Conservation (phyloP, 164 flowering plant genomes). For the Chloranthus sessilifolius region DNA sequence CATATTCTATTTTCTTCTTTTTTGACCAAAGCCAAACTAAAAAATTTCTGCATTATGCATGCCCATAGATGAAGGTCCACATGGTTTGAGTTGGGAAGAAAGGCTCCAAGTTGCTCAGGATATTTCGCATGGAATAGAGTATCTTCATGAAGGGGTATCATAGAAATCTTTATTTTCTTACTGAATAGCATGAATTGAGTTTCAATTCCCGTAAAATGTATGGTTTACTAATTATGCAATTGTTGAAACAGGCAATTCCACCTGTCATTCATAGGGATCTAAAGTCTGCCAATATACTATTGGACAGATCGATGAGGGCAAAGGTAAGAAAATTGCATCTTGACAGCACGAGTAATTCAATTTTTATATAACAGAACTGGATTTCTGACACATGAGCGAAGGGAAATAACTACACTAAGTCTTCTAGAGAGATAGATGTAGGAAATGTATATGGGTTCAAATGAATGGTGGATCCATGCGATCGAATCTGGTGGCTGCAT, state of each 20-base stretch:
- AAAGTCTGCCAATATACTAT: conserved; percentile 87
- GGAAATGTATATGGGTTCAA: no score
- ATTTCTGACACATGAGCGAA: no score
- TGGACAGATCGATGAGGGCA: conserved; percentile 79
- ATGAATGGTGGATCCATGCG: no score
- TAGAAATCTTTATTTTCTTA: not conserved
- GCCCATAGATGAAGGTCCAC: conserved; percentile 45
- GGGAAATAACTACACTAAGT: no score
- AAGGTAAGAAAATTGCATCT: conserved; percentile 46
- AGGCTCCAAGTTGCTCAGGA: conserved; percentile 90
- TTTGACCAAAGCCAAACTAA: no score
- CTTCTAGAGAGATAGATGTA: no score
- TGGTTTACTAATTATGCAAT: not conserved
- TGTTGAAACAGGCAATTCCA: conserved; percentile 79
- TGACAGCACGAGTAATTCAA: not conserved
- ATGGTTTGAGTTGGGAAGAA: conserved; percentile 76
- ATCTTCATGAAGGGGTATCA: conserved; percentile 98
- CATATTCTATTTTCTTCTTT: no score
- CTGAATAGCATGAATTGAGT: not conserved
- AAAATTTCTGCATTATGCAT: no score
- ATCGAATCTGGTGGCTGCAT: no score
- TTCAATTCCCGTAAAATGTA: not conserved
- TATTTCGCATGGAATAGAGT: conserved; percentile 91
- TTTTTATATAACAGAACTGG: no score
- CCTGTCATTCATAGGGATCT: conserved; percentile 96